Evolutionary conservation across 139 green algal species (phyloP), one percentile per base, ranked within the genome.

Genomic region (Parachlorella kessleri): DNA sequence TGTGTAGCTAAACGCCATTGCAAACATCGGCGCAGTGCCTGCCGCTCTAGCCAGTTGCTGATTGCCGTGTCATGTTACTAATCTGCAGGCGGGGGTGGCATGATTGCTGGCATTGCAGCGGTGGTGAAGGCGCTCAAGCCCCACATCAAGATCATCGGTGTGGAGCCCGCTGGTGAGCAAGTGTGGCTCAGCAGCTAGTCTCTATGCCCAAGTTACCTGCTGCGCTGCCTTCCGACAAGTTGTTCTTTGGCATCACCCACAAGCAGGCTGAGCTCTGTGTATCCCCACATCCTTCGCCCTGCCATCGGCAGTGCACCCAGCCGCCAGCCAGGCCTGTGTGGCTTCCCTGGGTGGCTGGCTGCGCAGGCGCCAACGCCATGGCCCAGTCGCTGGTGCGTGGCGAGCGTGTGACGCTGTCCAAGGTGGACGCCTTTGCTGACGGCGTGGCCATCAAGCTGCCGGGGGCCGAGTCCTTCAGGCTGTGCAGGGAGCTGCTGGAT

Each of bases 401-500:
- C 18, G 37, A 87, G 70, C 85, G 93, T 6, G 83, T 97, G 30
- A 86, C 81, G 36, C 87, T 98, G 72, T 86, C 78, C n/a, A 83
- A 88, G 18, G 96, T 98, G 42, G 95, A 98, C 77, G 92, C 87
- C 6, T 98, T 98, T 81, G 96, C 96, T 26, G 96, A 99, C 76
- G 78, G 78, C 35, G 78, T 84, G 10, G 78, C 80, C 1, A 75
- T 81, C 18, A 81, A 81, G 66, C 30, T 39, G 86, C 91, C 97
- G 37, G 95, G 95, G 3, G 86, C 88, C 48, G 96, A 98, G 85
- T 97, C 93, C 35, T 98, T 99, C 88, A 81, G 96, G 2, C 55
- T 99, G 72, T 97, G 90, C 83, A 87, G 89, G 39, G 78, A 95
- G 84, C 84, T 98, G 64, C 65, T 98, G 69, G 96, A 99, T 67